Percentiles rank a stretch among this genome's conserved stretches.
phyloP scores from a whole-genome alignment of 2,329 filamentous ascomycete genomes.

The Zymoseptoria pseudotritici region DNA sequence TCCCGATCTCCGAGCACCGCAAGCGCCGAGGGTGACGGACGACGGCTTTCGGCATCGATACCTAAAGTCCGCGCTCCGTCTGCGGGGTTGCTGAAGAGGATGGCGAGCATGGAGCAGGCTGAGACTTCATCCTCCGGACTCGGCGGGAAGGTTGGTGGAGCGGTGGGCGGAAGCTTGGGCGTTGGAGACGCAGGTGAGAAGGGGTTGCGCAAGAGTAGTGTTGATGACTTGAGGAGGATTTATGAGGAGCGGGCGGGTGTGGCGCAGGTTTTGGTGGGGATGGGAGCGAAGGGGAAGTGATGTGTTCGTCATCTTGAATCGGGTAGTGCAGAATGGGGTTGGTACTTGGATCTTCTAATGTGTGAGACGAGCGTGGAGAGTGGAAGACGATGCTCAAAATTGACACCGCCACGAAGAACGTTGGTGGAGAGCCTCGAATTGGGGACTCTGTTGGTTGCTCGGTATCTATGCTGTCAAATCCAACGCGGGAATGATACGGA shows the following conservation, averaged over 20 bases:
- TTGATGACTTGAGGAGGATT: constrained; percentile 41
- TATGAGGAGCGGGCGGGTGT: constrained; percentile 43
- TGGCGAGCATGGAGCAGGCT: constrained; percentile 37
- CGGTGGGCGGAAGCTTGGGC: neutral
- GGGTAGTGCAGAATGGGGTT: too few species aligned
- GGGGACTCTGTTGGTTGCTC: too few species aligned
- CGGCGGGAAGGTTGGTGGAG: neutral
- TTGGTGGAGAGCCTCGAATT: too few species aligned
- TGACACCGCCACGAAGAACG: too few species aligned
- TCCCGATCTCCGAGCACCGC: constrained; percentile 10
- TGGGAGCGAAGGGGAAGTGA: constrained; percentile 2
- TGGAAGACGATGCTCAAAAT: too few species aligned
- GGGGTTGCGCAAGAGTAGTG: constrained; percentile 32
- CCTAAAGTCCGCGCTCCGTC: constrained; percentile 31
- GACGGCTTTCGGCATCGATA: constrained; percentile 3
- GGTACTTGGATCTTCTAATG: too few species aligned
- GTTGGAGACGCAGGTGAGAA: constrained; percentile 4
- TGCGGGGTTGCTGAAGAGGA: constrained; percentile 38
- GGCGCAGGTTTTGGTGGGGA: constrained; percentile 19
- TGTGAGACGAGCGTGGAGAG: too few species aligned
- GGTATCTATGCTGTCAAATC: too few species aligned
- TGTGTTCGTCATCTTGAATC: neutral
- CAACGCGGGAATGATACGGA: too few species aligned
- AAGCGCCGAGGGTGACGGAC: constrained; percentile 1
- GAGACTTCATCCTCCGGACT: neutral